Percentiles rank a stretch among this genome's conserved stretches.
These are phyloP conservation scores for Kazachstania sp. DNA, from an alignment of 1,139 yeast species.

Conservation along the genomic window DNA sequence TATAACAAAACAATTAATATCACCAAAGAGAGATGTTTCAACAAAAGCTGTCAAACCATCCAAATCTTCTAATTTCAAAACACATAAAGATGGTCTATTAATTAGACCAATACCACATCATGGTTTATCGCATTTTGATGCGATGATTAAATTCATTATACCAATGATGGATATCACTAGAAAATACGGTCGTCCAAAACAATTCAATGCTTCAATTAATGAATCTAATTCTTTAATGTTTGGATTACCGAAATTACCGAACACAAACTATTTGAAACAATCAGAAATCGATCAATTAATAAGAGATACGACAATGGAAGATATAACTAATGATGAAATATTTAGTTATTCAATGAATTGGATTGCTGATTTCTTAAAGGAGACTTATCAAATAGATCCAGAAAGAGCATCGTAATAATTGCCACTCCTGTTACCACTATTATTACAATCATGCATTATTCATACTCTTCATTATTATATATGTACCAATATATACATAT, in stretches of 20 bases:
- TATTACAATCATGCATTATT: too few relatives aligned
- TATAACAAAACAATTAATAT: conserved; percentile 6
- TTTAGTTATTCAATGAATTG: conserved; percentile 8
- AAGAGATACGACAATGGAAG: neutral
- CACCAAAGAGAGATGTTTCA: conserved; percentile 10
- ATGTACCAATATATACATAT: too few relatives aligned
- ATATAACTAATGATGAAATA: conserved; percentile 3
- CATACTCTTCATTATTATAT: too few relatives aligned
- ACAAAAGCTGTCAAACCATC: conserved; percentile 7
- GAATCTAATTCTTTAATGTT: conserved; percentile 24
- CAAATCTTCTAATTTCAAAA: conserved; percentile 5
- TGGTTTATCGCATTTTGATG: conserved; percentile 25
- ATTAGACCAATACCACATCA: conserved; percentile 28
- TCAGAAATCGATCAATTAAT: conserved; percentile 4
- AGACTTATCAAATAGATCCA: neutral
- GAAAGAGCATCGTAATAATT: neutral
- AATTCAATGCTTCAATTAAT: conserved; percentile 18
- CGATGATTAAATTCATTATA: conserved; percentile 23
- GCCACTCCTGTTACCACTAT: too few relatives aligned
- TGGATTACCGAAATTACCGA: conserved; percentile 27
- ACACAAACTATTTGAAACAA: conserved; percentile 15
- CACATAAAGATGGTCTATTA: conserved; percentile 16
- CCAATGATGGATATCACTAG: conserved; percentile 26
- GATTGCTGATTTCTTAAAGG: conserved; percentile 5
- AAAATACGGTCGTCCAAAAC: conserved; percentile 27